phyloP scores from a whole-genome alignment of 1,284 basidiomycete species.

The Volvariella surrecta region DNA sequence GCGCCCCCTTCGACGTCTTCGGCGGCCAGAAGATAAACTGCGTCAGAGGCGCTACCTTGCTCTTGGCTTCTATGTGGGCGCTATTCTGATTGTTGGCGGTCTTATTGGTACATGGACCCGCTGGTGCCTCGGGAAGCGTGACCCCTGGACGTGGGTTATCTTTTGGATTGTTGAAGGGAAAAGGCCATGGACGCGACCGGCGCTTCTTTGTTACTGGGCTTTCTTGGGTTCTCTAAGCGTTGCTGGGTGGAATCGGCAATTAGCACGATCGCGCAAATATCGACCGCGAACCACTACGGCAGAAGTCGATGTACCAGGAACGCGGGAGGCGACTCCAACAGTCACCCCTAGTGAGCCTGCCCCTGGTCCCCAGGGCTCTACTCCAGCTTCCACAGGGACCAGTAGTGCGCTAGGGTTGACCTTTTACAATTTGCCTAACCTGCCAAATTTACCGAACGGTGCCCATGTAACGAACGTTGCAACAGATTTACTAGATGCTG shows the following conservation, averaged over 20 bases:
- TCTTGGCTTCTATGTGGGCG: constrained; percentile 77
- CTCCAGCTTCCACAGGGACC: constrained; percentile 7
- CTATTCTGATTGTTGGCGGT: constrained; percentile 72
- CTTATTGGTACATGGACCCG: constrained; percentile 90
- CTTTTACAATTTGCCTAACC: constrained; percentile 38
- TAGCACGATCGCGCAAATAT: constrained; percentile 68
- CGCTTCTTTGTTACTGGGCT: constrained; percentile 82
- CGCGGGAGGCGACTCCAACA: constrained; percentile 12
- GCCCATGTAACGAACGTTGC: constrained; percentile 56
- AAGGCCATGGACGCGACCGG: constrained; percentile 76
- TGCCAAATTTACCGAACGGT: constrained; percentile 22
- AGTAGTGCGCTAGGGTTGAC: constrained; percentile 26
- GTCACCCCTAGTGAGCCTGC: constrained; percentile 9
- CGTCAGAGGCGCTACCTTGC: constrained; percentile 82
- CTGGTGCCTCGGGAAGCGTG: constrained; percentile 78
- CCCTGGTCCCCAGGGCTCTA: constrained; percentile 2
- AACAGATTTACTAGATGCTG: constrained; percentile 80
- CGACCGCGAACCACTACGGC: constrained; percentile 35
- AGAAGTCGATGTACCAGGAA: constrained; percentile 19
- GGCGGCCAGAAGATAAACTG: constrained; percentile 83
- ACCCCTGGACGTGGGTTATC: constrained; percentile 88
- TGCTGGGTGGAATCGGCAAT: constrained; percentile 87
- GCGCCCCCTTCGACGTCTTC: constrained; percentile 82
- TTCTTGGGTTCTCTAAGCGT: constrained; percentile 76
- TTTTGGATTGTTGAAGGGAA: constrained; percentile 71